A percentile compares a stretch with the other conserved stretches of the same genome.
phyloP scores from a whole-genome alignment of 495 filamentous ascomycete genomes.

The Hypomontagnella monticulosa region DNA sequence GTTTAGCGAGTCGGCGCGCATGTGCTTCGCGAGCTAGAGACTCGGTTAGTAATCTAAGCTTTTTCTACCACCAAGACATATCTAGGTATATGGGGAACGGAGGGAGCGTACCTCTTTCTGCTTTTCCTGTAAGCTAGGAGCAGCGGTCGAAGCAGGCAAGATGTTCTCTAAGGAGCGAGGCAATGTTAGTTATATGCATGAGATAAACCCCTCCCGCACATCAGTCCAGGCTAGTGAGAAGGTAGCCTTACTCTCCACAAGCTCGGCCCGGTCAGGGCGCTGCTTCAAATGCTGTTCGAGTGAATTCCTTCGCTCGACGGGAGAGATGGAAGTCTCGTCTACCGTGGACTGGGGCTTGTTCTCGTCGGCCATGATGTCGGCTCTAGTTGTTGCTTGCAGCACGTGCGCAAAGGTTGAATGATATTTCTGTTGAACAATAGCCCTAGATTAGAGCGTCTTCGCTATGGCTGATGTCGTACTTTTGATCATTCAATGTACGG shows the following conservation, averaged over 20 bases:
- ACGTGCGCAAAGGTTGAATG: not conserved
- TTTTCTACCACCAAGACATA: not conserved
- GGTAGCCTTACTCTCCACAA: constrained; percentile 76
- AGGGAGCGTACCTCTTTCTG: constrained; percentile 68
- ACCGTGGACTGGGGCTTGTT: constrained; percentile 47
- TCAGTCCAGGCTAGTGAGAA: not conserved
- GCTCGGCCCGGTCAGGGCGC: constrained; percentile 81
- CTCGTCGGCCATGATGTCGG: constrained; percentile 53
- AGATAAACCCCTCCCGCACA: too few relatives aligned
- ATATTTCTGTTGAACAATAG: not conserved
- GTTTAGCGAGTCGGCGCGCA: constrained; percentile 85
- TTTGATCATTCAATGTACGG: too few relatives aligned
- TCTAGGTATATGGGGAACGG: not conserved
- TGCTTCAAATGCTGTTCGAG: constrained; percentile 84
- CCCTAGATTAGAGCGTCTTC: too few relatives aligned
- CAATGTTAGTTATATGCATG: constrained; percentile 9
- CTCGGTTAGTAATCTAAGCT: not conserved
- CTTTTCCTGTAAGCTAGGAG: constrained; percentile 77
- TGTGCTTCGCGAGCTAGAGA: constrained; percentile 75
- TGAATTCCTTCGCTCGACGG: constrained; percentile 82
- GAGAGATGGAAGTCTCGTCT: constrained; percentile 73
- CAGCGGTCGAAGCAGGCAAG: constrained; percentile 77
- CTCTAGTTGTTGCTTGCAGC: not conserved
- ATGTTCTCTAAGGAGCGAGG: constrained; percentile 69
- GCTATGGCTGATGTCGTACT: too few relatives aligned